Conservation (phyloP, 2,329 filamentous ascomycete genomes). For the Pseudocercospora musae region DNA sequence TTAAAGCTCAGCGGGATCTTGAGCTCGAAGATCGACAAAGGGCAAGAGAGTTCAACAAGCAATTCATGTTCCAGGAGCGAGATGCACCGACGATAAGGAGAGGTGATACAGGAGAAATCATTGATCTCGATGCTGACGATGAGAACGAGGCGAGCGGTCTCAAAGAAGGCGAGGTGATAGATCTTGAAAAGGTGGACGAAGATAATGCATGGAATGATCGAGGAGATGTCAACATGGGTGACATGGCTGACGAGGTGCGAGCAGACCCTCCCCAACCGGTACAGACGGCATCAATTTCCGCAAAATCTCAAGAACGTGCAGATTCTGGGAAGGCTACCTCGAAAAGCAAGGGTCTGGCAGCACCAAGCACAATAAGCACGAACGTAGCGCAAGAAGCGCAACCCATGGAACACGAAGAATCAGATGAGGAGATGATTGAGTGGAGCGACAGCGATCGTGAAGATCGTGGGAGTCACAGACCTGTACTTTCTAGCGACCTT, state of each 20-base stretch:
- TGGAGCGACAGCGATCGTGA: conserved; percentile 55
- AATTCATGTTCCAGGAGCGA: conserved; percentile 58
- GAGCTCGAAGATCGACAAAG: conserved; percentile 52
- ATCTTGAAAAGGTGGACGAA: conserved; percentile 29
- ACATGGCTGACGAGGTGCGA: conserved; percentile 44
- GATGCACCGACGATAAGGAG: conserved; percentile 56
- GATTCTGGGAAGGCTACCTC: not conserved
- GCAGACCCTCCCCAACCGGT: conserved; percentile 28
- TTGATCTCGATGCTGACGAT: conserved; percentile 45
- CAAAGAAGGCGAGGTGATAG: conserved; percentile 40
- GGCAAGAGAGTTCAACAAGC: conserved; percentile 53
- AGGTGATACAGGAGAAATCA: conserved; percentile 50
- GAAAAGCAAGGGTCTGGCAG: not conserved
- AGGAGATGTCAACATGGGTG: conserved; percentile 38
- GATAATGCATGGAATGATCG: not conserved
- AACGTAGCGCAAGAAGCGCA: not conserved
- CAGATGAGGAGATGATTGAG: conserved; percentile 36
- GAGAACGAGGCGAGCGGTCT: conserved; percentile 37
- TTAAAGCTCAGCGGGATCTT: conserved; percentile 44
- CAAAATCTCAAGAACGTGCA: not conserved
- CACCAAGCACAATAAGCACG: not conserved
- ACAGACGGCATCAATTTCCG: not conserved
- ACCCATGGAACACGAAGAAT: not conserved
- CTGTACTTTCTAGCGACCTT: not conserved
- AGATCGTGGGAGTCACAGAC: not conserved